A percentile compares a stretch with the other conserved stretches of the same genome.
Evolutionary conservation across 805 yeast genomes (phyloP).

Genomic region (Suhomyces emberorum): DNA sequence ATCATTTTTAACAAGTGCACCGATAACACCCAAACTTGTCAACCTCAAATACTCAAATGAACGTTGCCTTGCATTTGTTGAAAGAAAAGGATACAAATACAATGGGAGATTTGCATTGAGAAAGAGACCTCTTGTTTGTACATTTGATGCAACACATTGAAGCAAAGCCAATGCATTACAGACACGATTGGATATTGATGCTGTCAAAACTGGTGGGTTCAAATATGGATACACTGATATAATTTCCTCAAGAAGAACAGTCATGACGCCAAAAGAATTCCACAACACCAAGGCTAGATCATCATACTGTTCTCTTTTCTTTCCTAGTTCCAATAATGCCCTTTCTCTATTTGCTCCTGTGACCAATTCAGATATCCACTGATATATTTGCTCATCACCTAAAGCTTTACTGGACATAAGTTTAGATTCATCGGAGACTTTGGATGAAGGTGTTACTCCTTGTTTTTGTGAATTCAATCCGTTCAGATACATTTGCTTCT

Average conservation of each 20-base stretch:
- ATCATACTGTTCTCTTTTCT: slow-evolving; percentile 91
- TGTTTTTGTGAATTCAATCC: slow-evolving; percentile 1
- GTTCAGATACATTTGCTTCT: slow-evolving; percentile 7
- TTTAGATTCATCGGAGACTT: slow-evolving; percentile 1
- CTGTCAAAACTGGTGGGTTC: slow-evolving; percentile 81
- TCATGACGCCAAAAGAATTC: slow-evolving; percentile 97
- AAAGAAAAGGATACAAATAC: slow-evolving; percentile 88
- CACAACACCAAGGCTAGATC: slow-evolving; percentile 90
- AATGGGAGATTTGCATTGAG: slow-evolving; percentile 89
- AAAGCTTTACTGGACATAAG: slow-evolving; percentile 25
- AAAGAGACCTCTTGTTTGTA: slow-evolving; percentile 81
- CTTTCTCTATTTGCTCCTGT: slow-evolving; percentile 91
- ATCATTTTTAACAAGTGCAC: slow-evolving; percentile 94
- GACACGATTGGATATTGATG: slow-evolving; percentile 86
- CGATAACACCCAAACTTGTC: slow-evolving; percentile 93
- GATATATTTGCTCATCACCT: slow-evolving; percentile 75
- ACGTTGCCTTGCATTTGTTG: slow-evolving; percentile 86
- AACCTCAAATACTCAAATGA: slow-evolving; percentile 91
- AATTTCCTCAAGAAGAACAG: slow-evolving; percentile 84
- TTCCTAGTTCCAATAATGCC: slow-evolving; percentile 87
- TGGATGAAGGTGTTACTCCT: background rate
- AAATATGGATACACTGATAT: slow-evolving; percentile 85
- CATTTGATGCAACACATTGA: slow-evolving; percentile 96
- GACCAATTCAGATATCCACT: slow-evolving; percentile 86
- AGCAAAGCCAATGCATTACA: slow-evolving; percentile 92